Evolutionary conservation across 2,329 filamentous ascomycete genomes (phyloP).

Genomic region (Conoideocrella luteorostrata): DNA sequence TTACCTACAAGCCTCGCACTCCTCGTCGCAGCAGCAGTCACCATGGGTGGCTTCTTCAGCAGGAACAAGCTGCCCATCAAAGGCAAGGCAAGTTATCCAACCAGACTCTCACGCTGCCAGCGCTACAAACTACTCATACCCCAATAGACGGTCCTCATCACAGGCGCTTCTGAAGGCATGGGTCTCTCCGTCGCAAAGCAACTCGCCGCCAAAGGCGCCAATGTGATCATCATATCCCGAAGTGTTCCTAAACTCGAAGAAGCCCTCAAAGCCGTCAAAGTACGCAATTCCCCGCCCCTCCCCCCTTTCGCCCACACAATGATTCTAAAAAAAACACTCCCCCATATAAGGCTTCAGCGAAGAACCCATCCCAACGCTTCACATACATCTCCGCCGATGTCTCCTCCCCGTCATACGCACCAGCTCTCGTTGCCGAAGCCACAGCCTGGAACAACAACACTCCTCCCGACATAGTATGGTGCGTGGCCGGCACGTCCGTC

Average conservation of each 20-base stretch:
- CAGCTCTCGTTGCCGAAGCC: conserved; percentile 62
- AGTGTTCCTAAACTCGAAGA: conserved; percentile 66
- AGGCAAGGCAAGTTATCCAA: conserved; percentile 57
- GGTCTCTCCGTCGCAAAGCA: conserved; percentile 68
- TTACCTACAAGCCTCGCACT: conserved; percentile 26
- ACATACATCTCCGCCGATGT: conserved; percentile 80
- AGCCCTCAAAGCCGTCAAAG: conserved; percentile 60
- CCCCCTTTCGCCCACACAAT: conserved; percentile 1
- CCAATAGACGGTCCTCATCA: conserved; percentile 74
- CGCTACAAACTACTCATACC: conserved; percentile 7
- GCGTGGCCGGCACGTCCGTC: conserved; percentile 68
- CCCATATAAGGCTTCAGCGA: conserved; percentile 57
- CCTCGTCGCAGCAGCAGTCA: conserved; percentile 24
- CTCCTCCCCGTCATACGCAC: conserved; percentile 61
- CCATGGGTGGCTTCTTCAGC: conserved; percentile 65
- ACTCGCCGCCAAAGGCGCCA: conserved; percentile 76
- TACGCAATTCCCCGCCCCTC: conserved; percentile 24
- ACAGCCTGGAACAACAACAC: conserved; percentile 70
- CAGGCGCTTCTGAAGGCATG: conserved; percentile 90
- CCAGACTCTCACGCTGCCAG: background rate
- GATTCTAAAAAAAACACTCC: conserved; percentile 9
- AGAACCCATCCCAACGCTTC: conserved; percentile 67
- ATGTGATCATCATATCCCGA: conserved; percentile 78
- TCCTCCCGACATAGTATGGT: conserved; percentile 84
- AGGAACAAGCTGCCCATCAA: conserved; percentile 75